Evolutionary conservation across 2,329 filamentous ascomycete species (phyloP), one percentile per base, ranked within the genome.

Genomic region (Elsinoe batatas): DNA sequence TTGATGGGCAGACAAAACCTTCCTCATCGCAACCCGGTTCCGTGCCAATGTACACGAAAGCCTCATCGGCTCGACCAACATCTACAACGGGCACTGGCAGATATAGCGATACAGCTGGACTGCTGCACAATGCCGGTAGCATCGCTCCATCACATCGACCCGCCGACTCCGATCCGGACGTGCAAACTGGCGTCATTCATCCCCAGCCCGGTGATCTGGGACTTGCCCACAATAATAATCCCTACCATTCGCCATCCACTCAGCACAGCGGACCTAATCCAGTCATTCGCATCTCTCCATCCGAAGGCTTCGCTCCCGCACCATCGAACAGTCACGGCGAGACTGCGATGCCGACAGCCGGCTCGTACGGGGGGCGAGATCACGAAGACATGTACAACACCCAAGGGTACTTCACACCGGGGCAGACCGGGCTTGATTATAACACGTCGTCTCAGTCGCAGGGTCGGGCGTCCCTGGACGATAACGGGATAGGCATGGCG

Each of bases 71-170:
- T 15, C 37, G 22, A 7, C 15, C 35, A 26, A 22, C 42, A 32
- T 22, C n/a, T 40, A 50, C 26, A 17, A 37, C 12, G 3, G 42
- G 18, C 26, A 17, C 13, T 12, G 22, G 32, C 18, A 20, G 17
- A 30, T 37, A 58, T 17, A 54, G 37, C 12, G 57, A 58, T 22
- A 56, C 47, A 11, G 54, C 53, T 8, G 57, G 54, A 18, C 40
- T 58, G 20, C 54, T 58, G 12, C 22, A 46, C 38, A 47, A 58
- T 20, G 53, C 57, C 7, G 53, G 32, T 15, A 8, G 17, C 13
- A 35, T 26, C 11, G 20, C 51, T 33, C 36, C 51, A 8, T 20
- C 51, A 10, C 36, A 54, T 36, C 38, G 42, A 35, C 22, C 53
- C 2, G 30, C 38, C 11, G 33, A 40, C n/a, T 38, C 30, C 26